Evolutionary conservation across 2,329 filamentous ascomycete species (phyloP).

Genomic region (Hirsutella minnesotensis): DNA sequence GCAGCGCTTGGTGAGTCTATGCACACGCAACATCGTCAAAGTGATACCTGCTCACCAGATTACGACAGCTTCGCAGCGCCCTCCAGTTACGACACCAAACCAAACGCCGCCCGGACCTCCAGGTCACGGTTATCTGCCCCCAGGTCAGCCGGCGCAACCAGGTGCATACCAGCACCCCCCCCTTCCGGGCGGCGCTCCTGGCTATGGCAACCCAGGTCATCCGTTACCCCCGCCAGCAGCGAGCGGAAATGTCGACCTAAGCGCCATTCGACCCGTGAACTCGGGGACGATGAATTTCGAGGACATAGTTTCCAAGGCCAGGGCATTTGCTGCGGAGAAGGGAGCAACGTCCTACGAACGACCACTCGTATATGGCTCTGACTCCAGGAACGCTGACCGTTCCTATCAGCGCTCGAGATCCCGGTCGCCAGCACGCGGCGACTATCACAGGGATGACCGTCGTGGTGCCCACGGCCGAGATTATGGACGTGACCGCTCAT

Average conservation of each 20-base stretch:
- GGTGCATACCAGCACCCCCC: conserved; percentile 25
- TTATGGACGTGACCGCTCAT: conserved; percentile 57
- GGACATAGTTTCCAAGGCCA: conserved; percentile 75
- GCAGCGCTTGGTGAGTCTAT: conserved; percentile 33
- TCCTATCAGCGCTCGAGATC: conserved; percentile 57
- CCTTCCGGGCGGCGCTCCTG: conserved; percentile 14
- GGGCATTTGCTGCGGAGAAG: conserved; percentile 69
- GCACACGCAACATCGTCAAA: neutral
- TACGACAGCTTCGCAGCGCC: conserved; percentile 29
- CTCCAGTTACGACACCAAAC: conserved; percentile 26
- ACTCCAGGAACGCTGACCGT: conserved; percentile 25
- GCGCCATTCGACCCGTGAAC: conserved; percentile 64
- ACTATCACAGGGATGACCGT: conserved; percentile 71
- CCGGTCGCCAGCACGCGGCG: conserved; percentile 62
- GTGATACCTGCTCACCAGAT: neutral
- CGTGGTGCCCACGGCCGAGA: conserved; percentile 41
- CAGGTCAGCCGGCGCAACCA: conserved; percentile 22
- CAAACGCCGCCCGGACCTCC: conserved; percentile 28
- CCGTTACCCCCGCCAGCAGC: conserved; percentile 55
- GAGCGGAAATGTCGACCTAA: conserved; percentile 70
- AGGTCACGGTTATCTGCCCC: conserved; percentile 26
- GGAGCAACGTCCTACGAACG: conserved; percentile 55
- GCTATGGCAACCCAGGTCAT: conserved; percentile 28
- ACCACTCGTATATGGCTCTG: conserved; percentile 31
- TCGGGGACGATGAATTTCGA: conserved; percentile 74